Evolutionary conservation across 1,139 yeast genomes (phyloP).

Genomic region (Yamadazyma membranifaciens): DNA sequence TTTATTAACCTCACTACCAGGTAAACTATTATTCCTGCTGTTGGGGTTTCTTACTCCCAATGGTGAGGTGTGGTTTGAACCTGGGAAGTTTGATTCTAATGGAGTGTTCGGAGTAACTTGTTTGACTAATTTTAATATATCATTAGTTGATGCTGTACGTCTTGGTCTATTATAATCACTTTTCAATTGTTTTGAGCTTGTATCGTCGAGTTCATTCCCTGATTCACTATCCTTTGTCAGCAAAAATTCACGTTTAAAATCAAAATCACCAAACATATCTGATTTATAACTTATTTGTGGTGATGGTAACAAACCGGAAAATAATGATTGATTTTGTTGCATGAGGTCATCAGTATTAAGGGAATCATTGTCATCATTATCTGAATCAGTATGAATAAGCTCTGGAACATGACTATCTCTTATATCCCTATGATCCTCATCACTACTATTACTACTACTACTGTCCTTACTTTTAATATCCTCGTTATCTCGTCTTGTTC

Average conservation of each 20-base stretch:
- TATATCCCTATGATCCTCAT: conserved; percentile 8
- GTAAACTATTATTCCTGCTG: not conserved
- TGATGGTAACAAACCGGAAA: conserved; percentile 36
- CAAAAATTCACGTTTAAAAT: conserved; percentile 9
- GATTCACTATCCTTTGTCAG: conserved; percentile 4
- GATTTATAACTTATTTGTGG: conserved; percentile 40
- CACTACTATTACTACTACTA: conserved; percentile 6
- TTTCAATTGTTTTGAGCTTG: conserved; percentile 8
- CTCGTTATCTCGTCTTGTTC: not conserved
- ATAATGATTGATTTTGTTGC: conserved; percentile 31
- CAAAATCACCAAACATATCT: conserved; percentile 26
- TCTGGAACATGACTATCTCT: conserved; percentile 18
- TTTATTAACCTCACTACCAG: conserved; percentile 20
- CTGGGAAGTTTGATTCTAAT: conserved; percentile 4
- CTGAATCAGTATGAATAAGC: conserved; percentile 20
- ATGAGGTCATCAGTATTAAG: conserved; percentile 32
- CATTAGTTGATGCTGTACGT: conserved; percentile 18
- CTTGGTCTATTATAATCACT: conserved; percentile 15
- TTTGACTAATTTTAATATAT: conserved; percentile 14
- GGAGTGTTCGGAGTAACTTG: conserved; percentile 14
- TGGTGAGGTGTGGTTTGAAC: not conserved
- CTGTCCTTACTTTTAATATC: not conserved
- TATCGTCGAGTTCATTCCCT: conserved; percentile 5
- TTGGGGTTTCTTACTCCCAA: not conserved
- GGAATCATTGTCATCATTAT: conserved; percentile 17